Evolutionary conservation across 192 early-diverging fungal genomes (phyloP).

Genomic region (Coemansia aciculifera): DNA sequence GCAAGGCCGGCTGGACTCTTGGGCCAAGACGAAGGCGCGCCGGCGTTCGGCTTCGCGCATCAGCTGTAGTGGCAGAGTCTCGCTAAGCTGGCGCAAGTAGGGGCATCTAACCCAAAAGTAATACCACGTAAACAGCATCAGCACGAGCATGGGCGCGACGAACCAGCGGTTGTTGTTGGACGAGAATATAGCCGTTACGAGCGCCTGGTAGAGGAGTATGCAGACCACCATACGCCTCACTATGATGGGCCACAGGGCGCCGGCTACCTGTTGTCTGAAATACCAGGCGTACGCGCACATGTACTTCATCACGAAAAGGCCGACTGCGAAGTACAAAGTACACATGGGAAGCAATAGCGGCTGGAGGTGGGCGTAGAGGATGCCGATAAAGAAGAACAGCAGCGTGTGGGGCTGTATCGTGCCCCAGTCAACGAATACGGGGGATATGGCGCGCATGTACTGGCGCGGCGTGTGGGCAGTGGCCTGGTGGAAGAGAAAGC

Average conservation of each 20-base stretch:
- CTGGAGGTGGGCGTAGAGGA: slow-evolving; percentile 74
- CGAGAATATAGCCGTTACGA: slow-evolving; percentile 65
- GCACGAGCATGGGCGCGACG: slow-evolving; percentile 45
- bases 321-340: slow-evolving; percentile 63
- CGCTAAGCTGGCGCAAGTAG: slow-evolving; percentile 21
- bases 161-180: slow-evolving; percentile 56
- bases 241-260: slow-evolving; percentile 70
- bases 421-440: slow-evolving; percentile 69
- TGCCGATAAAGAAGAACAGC: slow-evolving; percentile 69
- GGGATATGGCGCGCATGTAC: slow-evolving; percentile 68
- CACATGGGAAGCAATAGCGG: slow-evolving; percentile 73
- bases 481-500: slow-evolving; percentile 43
- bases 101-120: slow-evolving; percentile 46
- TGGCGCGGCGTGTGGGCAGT: slow-evolving; percentile 68
- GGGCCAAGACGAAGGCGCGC: slow-evolving; percentile 18
- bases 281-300: slow-evolving; percentile 77
- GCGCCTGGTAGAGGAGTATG: slow-evolving; percentile 64
- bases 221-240: slow-evolving; percentile 66
- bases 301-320: slow-evolving; percentile 72
- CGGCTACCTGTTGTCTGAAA: slow-evolving; percentile 69
- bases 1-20: not conserved
- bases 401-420: slow-evolving; percentile 68
- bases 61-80: slow-evolving; percentile 49
- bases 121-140: slow-evolving; percentile 48
- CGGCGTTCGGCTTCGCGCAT: slow-evolving; percentile 46